Evolutionary conservation across 1,284 basidiomycete genomes (phyloP).

Genomic region (Ustilago sp.): DNA sequence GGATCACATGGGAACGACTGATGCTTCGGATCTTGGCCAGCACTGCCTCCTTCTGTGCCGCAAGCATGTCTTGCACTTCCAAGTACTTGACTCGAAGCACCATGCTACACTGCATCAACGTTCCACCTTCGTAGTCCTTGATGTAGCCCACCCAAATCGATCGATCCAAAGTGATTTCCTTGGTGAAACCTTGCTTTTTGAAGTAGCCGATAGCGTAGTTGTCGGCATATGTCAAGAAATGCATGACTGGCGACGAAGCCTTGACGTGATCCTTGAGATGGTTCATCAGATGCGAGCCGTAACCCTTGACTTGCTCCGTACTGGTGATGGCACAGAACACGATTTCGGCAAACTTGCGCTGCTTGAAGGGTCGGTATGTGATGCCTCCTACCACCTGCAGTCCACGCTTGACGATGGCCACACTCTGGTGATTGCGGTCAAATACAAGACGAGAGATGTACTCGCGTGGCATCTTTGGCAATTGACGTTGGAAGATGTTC

Average conservation of each 20-base stretch:
- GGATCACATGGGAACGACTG: conserved; percentile 87
- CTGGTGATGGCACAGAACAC: conserved; percentile 98
- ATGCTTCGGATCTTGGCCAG: conserved; percentile 88
- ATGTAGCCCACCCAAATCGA: conserved; percentile 98
- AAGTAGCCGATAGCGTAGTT: conserved; percentile 99
- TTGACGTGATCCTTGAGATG: conserved; percentile 95
- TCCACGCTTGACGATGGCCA: conserved; percentile 95
- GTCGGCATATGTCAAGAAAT: conserved; percentile 98
- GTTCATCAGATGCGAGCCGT: conserved; percentile 98
- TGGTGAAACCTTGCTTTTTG: conserved; percentile 94
- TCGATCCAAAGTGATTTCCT: conserved; percentile 91
- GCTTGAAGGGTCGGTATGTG: conserved; percentile 94
- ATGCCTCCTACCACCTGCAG: conserved; percentile 98
- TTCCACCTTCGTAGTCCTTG: conserved; percentile 99
- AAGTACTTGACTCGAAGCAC: conserved; percentile 90
- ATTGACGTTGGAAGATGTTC: conserved; percentile 95
- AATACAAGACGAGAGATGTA: conserved; percentile 97
- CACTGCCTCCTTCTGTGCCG: conserved; percentile 80
- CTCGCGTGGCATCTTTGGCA: conserved; percentile 99
- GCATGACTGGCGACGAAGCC: conserved; percentile 83
- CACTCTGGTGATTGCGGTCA: conserved; percentile 87
- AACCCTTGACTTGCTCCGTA: conserved; percentile 97
- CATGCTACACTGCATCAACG: conserved; percentile 98
- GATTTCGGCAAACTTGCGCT: conserved; percentile 95
- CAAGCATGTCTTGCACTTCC: conserved; percentile 81